Conservation (phyloP, 1,284 basidiomycete species). For the Irpex rosettiformis region DNA sequence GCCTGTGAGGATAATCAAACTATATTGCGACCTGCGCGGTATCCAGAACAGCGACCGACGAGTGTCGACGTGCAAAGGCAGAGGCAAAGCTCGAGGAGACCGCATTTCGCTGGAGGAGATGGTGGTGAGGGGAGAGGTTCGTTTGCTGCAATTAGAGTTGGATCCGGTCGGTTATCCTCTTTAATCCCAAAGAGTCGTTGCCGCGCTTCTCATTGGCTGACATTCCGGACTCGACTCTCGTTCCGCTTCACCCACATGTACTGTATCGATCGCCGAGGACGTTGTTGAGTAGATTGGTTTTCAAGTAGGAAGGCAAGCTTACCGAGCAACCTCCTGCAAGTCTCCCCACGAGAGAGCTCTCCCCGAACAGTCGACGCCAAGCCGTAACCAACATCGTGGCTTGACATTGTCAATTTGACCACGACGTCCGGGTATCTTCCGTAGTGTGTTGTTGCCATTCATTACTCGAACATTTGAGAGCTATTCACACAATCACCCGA, state of each 20-base stretch:
- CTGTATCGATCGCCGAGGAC: background rate
- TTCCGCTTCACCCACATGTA: no score
- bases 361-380: background rate
- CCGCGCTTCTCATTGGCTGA: no score
- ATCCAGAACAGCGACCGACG: background rate
- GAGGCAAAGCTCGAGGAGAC: background rate
- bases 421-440: background rate
- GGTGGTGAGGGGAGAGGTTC: background rate
- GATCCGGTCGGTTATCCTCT: background rate
- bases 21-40: conserved; percentile 1
- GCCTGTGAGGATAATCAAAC: background rate
- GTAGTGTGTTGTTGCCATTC: background rate
- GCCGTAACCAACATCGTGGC: background rate
- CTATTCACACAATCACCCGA: background rate
- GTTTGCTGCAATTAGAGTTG: background rate
- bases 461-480: background rate
- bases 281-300: background rate
- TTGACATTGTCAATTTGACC: background rate
- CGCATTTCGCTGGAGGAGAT: background rate
- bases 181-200: background rate
- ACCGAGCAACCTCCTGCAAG: background rate
- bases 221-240: no score
- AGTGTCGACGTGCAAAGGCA: background rate
- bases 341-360: background rate
- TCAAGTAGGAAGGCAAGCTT: background rate